Conservation (phyloP, 1,284 basidiomycete genomes). For the Macrocystidia cucumis region DNA sequence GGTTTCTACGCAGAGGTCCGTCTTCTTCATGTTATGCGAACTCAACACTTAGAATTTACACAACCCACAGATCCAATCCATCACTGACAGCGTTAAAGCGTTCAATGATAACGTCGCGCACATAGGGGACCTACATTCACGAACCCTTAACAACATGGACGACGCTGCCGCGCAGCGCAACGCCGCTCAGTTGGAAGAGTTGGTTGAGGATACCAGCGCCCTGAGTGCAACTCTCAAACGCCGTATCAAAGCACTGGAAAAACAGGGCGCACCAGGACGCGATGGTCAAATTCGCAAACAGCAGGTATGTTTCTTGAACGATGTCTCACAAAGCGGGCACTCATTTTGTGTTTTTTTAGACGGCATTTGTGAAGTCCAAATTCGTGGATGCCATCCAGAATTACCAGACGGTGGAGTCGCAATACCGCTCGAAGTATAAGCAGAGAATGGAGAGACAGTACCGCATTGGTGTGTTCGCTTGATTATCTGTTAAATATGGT, state of each 20-base stretch:
- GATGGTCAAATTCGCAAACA: conserved; percentile 80
- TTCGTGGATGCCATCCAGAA: conserved; percentile 83
- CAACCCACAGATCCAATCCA: conserved; percentile 48
- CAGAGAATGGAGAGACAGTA: conserved; percentile 94
- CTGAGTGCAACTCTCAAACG: conserved; percentile 71
- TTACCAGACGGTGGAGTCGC: conserved; percentile 89
- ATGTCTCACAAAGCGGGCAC: not conserved
- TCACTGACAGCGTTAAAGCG: conserved; percentile 63
- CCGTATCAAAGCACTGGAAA: conserved; percentile 74
- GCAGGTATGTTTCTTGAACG: conserved; percentile 45
- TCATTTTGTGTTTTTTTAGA: conserved; percentile 29
- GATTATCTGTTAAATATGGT: conserved; percentile 1
- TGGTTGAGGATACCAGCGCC: conserved; percentile 73
- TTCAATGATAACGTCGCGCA: conserved; percentile 67
- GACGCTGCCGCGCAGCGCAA: conserved; percentile 58
- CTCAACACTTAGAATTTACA: not conserved
- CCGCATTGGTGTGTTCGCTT: conserved; percentile 67
- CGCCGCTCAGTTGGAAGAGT: conserved; percentile 58
- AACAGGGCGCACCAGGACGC: conserved; percentile 61
- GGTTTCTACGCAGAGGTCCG: conserved; percentile 70
- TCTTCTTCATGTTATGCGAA: conserved; percentile 3
- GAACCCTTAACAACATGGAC: conserved; percentile 74
- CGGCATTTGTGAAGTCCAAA: conserved; percentile 71
- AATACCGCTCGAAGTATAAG: conserved; percentile 89
- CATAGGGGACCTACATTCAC: conserved; percentile 68